Conservation (phyloP, 2,329 filamentous ascomycete species). For the Cadophora sp. region DNA sequence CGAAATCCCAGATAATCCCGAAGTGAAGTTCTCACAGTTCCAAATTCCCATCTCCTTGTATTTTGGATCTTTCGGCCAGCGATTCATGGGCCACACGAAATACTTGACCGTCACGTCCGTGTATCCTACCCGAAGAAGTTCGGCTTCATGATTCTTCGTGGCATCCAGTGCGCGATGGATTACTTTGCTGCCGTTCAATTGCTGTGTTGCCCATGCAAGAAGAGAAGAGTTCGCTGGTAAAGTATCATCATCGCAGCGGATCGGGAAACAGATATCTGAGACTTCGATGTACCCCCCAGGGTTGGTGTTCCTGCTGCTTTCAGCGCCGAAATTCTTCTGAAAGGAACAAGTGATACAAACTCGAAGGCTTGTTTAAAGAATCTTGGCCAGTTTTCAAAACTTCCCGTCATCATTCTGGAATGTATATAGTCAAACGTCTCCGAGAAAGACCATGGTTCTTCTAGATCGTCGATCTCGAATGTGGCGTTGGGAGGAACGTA, state of each 20-base stretch:
- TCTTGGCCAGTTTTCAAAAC: constrained; percentile 17
- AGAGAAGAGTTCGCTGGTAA: constrained; percentile 25
- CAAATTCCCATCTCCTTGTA: constrained; percentile 27
- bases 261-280: constrained; percentile 38
- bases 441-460: constrained; percentile 55
- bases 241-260: constrained; percentile 46
- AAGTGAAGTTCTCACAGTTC: constrained; percentile 29
- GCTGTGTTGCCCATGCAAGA: constrained; percentile 29
- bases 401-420: constrained; percentile 46
- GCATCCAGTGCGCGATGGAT: constrained; percentile 43
- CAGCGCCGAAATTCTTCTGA: background rate
- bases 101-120: constrained; percentile 47
- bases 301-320: constrained; percentile 17
- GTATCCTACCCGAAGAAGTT: constrained; percentile 32
- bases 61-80: constrained; percentile 57
- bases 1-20: constrained; percentile 26
- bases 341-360: background rate
- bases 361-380: constrained; percentile 18
- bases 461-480: constrained; percentile 59
- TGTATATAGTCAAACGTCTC: constrained; percentile 59
- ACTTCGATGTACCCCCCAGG: constrained; percentile 45
- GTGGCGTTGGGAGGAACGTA: constrained; percentile 55
- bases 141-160: constrained; percentile 34
- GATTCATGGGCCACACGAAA: constrained; percentile 56
- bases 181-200: constrained; percentile 43